phyloP scores from a whole-genome alignment of 805 yeast species.

The Yarrowia hollandica region DNA sequence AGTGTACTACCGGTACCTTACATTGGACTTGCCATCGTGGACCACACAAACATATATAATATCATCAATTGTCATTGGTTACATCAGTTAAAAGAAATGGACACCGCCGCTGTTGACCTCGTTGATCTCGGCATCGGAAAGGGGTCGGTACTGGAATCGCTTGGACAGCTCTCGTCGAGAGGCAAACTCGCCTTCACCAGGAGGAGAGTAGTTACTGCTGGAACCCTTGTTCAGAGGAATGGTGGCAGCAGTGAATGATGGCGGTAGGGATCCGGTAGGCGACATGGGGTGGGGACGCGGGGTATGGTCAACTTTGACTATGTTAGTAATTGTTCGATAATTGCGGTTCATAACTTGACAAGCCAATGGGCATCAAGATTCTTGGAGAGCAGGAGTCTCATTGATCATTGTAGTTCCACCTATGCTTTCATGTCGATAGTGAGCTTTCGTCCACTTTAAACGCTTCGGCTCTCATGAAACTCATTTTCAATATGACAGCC shows the following conservation, averaged over 20 bases:
- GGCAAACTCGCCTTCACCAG: constrained; percentile 38
- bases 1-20: too few species aligned
- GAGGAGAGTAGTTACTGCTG: constrained; percentile 32
- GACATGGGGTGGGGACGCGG: constrained; percentile 46
- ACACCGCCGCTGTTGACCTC: constrained; percentile 85
- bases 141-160: constrained; percentile 66
- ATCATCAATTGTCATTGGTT: constrained; percentile 14
- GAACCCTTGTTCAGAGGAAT: constrained; percentile 36
- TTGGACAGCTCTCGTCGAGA: constrained; percentile 68
- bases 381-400: too few species aligned
- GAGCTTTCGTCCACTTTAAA: too few species aligned
- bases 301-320: constrained; percentile 44
- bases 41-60: too few species aligned
- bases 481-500: too few species aligned
- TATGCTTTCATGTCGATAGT: too few species aligned
- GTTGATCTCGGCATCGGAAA: constrained; percentile 72
- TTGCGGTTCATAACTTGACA: too few species aligned
- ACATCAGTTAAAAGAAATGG: constrained; percentile 9
- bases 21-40: too few species aligned
- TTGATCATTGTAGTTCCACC: too few species aligned
- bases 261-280: constrained; percentile 44
- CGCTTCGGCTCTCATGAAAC: too few species aligned
- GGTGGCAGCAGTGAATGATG: constrained; percentile 42
- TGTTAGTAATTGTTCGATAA: constrained; percentile 37
- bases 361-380: too few species aligned